phyloP scores from a whole-genome alignment of 148 eudicot species.

The Fallopia convolvulus region DNA sequence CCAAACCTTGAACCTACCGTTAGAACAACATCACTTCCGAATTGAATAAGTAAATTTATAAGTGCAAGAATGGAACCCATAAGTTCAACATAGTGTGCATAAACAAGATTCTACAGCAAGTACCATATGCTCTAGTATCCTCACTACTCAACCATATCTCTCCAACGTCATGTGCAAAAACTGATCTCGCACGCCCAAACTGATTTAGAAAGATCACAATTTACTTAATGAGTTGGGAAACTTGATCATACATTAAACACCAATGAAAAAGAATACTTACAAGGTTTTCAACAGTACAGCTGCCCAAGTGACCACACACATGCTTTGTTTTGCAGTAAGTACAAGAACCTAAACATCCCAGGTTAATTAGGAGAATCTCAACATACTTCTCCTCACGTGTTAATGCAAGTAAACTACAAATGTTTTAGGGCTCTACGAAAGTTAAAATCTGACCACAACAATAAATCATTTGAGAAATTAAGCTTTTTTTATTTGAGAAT shows the following conservation, averaged over 20 bases:
- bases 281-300: constrained; percentile 89
- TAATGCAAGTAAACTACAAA: background rate
- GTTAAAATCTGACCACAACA: background rate
- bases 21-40: constrained; percentile 79
- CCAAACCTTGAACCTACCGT: constrained; percentile 48
- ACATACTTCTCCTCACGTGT: constrained; percentile 94
- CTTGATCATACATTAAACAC: background rate
- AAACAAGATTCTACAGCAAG: background rate
- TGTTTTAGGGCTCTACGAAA: background rate
- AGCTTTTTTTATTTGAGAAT: no score
- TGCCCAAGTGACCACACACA: constrained; percentile 98
- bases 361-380: constrained; percentile 97
- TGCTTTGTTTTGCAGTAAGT: constrained; percentile 99
- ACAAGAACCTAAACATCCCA: constrained; percentile 98
- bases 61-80: background rate
- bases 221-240: background rate
- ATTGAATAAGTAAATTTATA: constrained; percentile 61
- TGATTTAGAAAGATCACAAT: constrained; percentile 16
- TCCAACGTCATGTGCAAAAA: constrained; percentile 70
- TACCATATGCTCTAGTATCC: constrained; percentile 99
- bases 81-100: background rate
- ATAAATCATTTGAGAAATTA: no score
- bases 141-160: constrained; percentile 99
- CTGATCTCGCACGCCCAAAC: constrained; percentile 75
- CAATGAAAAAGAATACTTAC: constrained; percentile 33